Evolutionary conservation across 148 eudicot species (phyloP).

Genomic region (Bassia scoparia): DNA sequence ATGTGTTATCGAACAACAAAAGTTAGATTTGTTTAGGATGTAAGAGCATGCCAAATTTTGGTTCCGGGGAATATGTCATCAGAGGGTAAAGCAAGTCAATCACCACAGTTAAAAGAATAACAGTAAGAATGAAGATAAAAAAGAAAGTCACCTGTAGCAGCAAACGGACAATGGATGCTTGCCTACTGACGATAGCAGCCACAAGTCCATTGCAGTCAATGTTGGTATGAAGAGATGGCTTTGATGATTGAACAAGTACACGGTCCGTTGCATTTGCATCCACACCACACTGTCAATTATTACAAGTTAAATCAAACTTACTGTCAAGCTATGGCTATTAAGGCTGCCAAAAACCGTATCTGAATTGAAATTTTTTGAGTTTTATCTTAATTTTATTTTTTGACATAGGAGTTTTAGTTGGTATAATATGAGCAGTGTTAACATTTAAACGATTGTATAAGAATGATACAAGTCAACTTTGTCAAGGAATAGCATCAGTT

Average conservation of each 20-base stretch:
- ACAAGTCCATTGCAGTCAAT: constrained; percentile 69
- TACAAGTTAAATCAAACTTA: constrained; percentile 2
- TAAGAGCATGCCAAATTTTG: neutral
- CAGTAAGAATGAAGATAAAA: constrained; percentile 4
- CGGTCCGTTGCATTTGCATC: constrained; percentile 61
- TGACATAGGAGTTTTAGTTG: no score
- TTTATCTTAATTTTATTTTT: no score
- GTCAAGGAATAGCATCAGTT: no score
- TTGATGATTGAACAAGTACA: constrained; percentile 68
- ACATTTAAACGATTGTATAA: no score
- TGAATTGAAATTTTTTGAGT: no score
- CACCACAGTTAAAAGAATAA: constrained; percentile 11
- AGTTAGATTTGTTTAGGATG: neutral
- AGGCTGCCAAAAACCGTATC: no score
- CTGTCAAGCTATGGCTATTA: neutral
- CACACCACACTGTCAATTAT: constrained; percentile 65
- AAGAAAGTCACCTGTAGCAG: constrained; percentile 59
- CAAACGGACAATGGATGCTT: constrained; percentile 59
- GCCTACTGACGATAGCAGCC: constrained; percentile 84
- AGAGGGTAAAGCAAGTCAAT: constrained; percentile 15
- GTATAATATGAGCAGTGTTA: no score
- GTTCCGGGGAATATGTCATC: neutral
- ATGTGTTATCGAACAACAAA: no score
- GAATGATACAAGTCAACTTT: neutral
- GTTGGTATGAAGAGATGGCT: constrained; percentile 72